Evolutionary conservation across 768 basidiomycete species (phyloP), one percentile per base, ranked within the genome.

Genomic region (Clitopilus passeckerianus): DNA sequence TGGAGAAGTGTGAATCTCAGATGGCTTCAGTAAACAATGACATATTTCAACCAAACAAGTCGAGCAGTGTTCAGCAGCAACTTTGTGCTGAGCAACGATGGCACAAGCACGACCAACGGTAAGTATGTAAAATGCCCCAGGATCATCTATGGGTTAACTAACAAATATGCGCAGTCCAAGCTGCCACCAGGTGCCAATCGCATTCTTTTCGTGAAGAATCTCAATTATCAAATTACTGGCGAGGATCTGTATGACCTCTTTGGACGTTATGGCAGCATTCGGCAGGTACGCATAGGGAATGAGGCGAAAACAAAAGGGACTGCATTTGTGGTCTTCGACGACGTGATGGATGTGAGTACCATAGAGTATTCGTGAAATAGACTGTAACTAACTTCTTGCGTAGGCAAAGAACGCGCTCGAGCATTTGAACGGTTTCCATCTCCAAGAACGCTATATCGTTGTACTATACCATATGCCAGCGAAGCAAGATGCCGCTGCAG

Each of bases 361-460:
- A 1, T n/a, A 15, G 58, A 1, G 14, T 33, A 22, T 34, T 34
- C 37, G 8, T 53, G 30, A 60, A 27, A 34, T 10, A 46, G 15
- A 37, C 37, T 46, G 56, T 55, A 23, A 55, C 57, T 65, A 43
- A 69, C 64, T 30, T 30, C 61, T 58, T 53, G 55, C 57, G 12
- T 68, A 97, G 92, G 96, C 96, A 20, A 96, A 97, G 74, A 95
- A 95, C 68, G 96, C 96, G 0, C 84, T 97, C 59, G 95, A 95
- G 69, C 95, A 97, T 72, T 73, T 98, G 68, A 98, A 98, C 66
- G 96, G 96, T 50, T 99, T 99, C 77, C 96, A 99, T 76, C 73
- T 99, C 60, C 94, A 95, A 76, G 96, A 97, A 74, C 90, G 96
- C 23, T 99, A 98, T 74, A 96, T 99, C 57, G 96, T 99, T 59